phyloP scores from a whole-genome alignment of 2,329 filamentous ascomycete species.

The Claviceps purpurea region DNA sequence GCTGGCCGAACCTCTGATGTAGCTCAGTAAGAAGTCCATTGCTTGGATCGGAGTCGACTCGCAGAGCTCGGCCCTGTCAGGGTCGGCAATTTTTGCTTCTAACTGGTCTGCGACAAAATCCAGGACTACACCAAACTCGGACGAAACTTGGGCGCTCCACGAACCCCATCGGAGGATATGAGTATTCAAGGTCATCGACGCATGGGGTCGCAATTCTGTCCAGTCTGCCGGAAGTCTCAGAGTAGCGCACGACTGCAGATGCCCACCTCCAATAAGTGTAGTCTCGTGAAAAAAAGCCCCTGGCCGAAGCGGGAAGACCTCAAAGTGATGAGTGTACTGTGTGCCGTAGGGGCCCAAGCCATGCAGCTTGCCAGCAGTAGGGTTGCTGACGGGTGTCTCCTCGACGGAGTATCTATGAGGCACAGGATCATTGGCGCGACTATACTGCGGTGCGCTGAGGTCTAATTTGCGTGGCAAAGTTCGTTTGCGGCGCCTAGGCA shows the following conservation, averaged over 20 bases:
- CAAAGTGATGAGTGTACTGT: conserved; percentile 48
- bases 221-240: conserved; percentile 10
- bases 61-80: neutral
- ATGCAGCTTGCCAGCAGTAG: conserved; percentile 21
- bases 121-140: conserved; percentile 47
- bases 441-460: conserved; percentile 36
- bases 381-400: conserved; percentile 6
- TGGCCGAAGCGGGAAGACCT: conserved; percentile 42
- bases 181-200: conserved; percentile 33
- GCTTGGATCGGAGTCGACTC: conserved; percentile 14
- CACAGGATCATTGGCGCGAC: conserved; percentile 39
- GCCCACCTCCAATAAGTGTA: conserved; percentile 44
- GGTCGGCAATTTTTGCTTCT: conserved; percentile 8
- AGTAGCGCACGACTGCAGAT: conserved; percentile 18
- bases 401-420: conserved; percentile 7
- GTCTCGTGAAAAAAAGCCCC: conserved; percentile 46
- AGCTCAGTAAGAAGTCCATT: conserved; percentile 34
- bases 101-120: conserved; percentile 42
- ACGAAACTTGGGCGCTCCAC: conserved; percentile 46
- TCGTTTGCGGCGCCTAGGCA: conserved; percentile 29
- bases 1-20: conserved; percentile 29
- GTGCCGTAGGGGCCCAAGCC: conserved; percentile 49
- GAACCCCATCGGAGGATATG: conserved; percentile 38
- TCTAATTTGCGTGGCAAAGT: conserved; percentile 32
- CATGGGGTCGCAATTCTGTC: conserved; percentile 17